phyloP scores from a whole-genome alignment of 2,329 filamentous ascomycete genomes.

The Parafenestella ontariensis region DNA sequence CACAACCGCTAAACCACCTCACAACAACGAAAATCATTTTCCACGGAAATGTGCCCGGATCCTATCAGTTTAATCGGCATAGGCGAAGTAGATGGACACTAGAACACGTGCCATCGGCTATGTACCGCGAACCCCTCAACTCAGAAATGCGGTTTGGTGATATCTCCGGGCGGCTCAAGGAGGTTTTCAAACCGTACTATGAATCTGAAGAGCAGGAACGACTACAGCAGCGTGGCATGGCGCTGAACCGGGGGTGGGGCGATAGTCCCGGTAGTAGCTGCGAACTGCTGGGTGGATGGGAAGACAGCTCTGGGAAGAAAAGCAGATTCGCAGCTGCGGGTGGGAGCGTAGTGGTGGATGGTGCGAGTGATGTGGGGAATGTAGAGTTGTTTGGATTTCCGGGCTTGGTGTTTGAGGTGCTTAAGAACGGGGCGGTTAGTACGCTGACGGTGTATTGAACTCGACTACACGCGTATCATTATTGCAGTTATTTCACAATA shows the following conservation, averaged over 20 bases:
- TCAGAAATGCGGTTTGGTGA: constrained; percentile 71
- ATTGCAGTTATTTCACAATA: neutral
- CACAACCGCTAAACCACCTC: constrained; percentile 64
- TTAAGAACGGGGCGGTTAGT: constrained; percentile 90
- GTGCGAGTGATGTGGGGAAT: constrained; percentile 65
- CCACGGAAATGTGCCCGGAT: constrained; percentile 93
- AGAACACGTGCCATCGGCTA: constrained; percentile 53
- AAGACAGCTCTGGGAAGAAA: constrained; percentile 63
- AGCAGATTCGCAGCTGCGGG: constrained; percentile 40
- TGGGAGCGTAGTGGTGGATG: constrained; percentile 49
- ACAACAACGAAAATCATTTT: constrained; percentile 92
- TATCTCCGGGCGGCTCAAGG: constrained; percentile 71
- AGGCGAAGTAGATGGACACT: constrained; percentile 88
- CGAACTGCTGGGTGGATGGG: constrained; percentile 70
- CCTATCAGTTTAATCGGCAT: constrained; percentile 95
- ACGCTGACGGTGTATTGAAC: constrained; percentile 84
- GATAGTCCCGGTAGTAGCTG: constrained; percentile 90
- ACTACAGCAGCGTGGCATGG: constrained; percentile 70
- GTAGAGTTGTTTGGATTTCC: constrained; percentile 94
- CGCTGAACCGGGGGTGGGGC: constrained; percentile 88
- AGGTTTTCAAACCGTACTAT: constrained; percentile 74
- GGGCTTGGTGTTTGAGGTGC: constrained; percentile 91
- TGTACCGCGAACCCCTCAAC: constrained; percentile 59
- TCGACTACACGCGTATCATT: too few species aligned
- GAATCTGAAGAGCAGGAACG: constrained; percentile 62